phyloP scores from a whole-genome alignment of 306 rosid genomes.

The Cucurbita argyrosperma region DNA sequence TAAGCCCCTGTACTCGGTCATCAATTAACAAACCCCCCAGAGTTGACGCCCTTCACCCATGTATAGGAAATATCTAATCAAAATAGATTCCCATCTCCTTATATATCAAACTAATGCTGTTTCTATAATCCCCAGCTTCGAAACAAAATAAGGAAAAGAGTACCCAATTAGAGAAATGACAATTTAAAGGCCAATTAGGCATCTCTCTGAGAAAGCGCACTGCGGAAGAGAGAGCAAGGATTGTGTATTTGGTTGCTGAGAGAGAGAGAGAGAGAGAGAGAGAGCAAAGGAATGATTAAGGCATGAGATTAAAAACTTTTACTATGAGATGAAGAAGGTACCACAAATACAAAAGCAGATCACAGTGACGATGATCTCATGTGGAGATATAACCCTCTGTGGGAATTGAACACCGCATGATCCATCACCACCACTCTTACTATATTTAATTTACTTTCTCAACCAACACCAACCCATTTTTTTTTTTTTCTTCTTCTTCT shows the following conservation, averaged over 20 bases:
- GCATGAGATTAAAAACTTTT: not conserved
- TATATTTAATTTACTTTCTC: no score
- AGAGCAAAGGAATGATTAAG: not conserved
- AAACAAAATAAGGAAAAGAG: not conserved
- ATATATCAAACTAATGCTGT: no score
- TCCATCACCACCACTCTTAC: not conserved
- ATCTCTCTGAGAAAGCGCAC: not conserved
- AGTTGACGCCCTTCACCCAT: no score
- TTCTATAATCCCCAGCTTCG: not conserved
- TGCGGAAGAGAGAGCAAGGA: not conserved
- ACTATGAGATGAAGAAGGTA: conserved; percentile 9
- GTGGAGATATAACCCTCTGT: conserved; percentile 1
- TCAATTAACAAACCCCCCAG: no score
- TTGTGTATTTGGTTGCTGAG: not conserved
- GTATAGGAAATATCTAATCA: no score
- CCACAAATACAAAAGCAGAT: conserved; percentile 8
- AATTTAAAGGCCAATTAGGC: not conserved
- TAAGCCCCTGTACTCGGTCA: no score
- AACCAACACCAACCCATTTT: no score
- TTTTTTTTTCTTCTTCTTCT: not conserved
- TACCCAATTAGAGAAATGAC: not conserved
- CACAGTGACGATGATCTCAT: not conserved
- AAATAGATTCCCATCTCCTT: no score
- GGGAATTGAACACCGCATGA: not conserved
- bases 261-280: not conserved